These are phyloP conservation scores for Cercophora samala DNA, from an alignment of 495 filamentous ascomycete genomes.

Conservation along the genomic window DNA sequence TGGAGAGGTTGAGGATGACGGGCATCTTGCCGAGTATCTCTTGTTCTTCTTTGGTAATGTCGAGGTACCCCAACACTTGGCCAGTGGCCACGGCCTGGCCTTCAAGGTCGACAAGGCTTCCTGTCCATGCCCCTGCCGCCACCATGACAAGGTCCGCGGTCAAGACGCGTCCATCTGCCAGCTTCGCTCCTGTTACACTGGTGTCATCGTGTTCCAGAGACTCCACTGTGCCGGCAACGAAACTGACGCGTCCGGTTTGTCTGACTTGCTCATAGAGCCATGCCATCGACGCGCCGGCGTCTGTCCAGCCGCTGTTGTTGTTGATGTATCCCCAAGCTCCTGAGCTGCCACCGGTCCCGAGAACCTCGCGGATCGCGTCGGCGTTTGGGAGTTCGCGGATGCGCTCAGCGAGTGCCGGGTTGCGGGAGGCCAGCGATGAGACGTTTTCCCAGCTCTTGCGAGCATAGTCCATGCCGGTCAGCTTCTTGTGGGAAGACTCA, in stretches of 20 bases:
- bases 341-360: constrained; percentile 48
- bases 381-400: constrained; percentile 51
- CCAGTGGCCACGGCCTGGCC: constrained; percentile 73
- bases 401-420: constrained; percentile 41
- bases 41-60: constrained; percentile 66
- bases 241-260: constrained; percentile 57
- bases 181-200: constrained; percentile 50
- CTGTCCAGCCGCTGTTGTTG: constrained; percentile 73
- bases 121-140: constrained; percentile 84
- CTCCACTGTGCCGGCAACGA: constrained; percentile 60
- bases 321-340: constrained; percentile 80
- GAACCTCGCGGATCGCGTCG: constrained; percentile 48
- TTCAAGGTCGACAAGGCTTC: constrained; percentile 69
- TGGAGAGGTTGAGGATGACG: constrained; percentile 72
- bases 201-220: constrained; percentile 46
- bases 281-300: constrained; percentile 70
- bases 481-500: constrained; percentile 35
- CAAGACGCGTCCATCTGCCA: constrained; percentile 53
- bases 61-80: constrained; percentile 75
- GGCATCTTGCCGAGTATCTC: constrained; percentile 60
- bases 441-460: constrained; percentile 65
- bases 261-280: constrained; percentile 56
- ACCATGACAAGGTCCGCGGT: constrained; percentile 71
- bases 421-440: constrained; percentile 34
- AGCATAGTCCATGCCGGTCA: constrained; percentile 61